phyloP scores from a whole-genome alignment of 1,284 basidiomycete genomes.

The Phylloporus gajari region DNA sequence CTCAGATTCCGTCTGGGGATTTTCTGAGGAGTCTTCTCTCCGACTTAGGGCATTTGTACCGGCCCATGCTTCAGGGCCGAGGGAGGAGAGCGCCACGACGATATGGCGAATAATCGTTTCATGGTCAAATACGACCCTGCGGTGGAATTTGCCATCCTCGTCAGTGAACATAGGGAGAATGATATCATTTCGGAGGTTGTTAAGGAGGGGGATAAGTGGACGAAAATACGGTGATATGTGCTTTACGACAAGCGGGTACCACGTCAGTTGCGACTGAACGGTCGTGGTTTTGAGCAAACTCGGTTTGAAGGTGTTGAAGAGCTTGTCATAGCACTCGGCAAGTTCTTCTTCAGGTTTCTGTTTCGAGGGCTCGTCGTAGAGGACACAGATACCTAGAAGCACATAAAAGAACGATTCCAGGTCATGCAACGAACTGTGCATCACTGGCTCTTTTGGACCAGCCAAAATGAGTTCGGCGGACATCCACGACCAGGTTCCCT shows the following conservation, averaged over 20 bases:
- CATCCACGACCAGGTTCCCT: slow-evolving; percentile 5
- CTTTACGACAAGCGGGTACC: neutral
- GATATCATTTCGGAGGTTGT: neutral
- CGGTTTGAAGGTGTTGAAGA: neutral
- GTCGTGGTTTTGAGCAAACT: neutral
- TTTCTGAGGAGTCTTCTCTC: neutral
- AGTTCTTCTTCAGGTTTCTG: neutral
- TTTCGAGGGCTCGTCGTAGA: neutral
- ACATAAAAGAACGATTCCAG: neutral
- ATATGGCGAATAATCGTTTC: neutral
- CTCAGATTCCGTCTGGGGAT: neutral
- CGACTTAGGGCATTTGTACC: too few relatives aligned
- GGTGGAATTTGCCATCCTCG: neutral
- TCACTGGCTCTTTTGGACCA: neutral
- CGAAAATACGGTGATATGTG: neutral
- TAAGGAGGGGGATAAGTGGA: neutral
- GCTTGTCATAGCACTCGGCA: neutral
- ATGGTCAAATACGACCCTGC: neutral
- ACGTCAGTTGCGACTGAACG: neutral
- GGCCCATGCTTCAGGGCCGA: neutral
- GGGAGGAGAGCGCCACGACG: neutral
- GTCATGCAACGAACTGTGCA: neutral
- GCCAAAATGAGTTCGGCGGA: neutral
- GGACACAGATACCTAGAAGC: neutral
- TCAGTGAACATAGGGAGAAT: neutral